Conservation (phyloP, 1,284 basidiomycete genomes). For the Mycosarcoma maydis region DNA sequence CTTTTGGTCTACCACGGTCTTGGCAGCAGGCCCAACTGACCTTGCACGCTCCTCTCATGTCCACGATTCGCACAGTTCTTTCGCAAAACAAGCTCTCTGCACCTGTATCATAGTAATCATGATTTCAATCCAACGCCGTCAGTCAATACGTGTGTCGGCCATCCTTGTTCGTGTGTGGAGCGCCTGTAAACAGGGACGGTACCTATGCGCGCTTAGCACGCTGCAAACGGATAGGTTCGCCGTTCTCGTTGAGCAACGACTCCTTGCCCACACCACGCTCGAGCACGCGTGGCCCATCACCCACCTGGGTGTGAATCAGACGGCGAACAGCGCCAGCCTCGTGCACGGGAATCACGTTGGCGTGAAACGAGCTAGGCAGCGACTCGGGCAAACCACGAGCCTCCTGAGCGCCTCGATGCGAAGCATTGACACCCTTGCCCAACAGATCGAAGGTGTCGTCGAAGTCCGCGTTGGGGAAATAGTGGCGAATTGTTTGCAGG, state of each 20-base stretch:
- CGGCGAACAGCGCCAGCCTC: slow-evolving; percentile 61
- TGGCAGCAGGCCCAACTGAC: too few relatives aligned
- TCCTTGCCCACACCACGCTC: slow-evolving; percentile 48
- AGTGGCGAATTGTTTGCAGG: slow-evolving; percentile 60
- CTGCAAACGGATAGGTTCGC: slow-evolving; percentile 58
- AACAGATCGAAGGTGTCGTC: slow-evolving; percentile 65
- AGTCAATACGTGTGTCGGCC: background rate
- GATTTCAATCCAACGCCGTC: background rate
- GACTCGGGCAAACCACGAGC: slow-evolving; percentile 39
- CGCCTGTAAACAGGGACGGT: background rate
- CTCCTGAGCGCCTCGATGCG: slow-evolving; percentile 56
- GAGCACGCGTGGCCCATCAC: slow-evolving; percentile 63
- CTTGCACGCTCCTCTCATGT: too few relatives aligned
- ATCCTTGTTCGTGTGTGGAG: background rate
- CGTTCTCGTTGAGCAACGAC: slow-evolving; percentile 54
- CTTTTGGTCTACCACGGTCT: too few relatives aligned
- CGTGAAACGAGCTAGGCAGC: slow-evolving; percentile 58
- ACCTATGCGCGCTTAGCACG: slow-evolving; percentile 53
- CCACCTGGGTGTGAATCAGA: slow-evolving; percentile 66
- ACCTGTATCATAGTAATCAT: slow-evolving; percentile 18
- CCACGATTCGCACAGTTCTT: slow-evolving; percentile 33
- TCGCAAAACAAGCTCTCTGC: slow-evolving; percentile 45
- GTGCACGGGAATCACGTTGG: slow-evolving; percentile 61
- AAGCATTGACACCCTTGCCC: slow-evolving; percentile 54
- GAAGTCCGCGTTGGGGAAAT: slow-evolving; percentile 66